Evolutionary conservation across 306 rosid species (phyloP).

Genomic region (Luffa acutangula): DNA sequence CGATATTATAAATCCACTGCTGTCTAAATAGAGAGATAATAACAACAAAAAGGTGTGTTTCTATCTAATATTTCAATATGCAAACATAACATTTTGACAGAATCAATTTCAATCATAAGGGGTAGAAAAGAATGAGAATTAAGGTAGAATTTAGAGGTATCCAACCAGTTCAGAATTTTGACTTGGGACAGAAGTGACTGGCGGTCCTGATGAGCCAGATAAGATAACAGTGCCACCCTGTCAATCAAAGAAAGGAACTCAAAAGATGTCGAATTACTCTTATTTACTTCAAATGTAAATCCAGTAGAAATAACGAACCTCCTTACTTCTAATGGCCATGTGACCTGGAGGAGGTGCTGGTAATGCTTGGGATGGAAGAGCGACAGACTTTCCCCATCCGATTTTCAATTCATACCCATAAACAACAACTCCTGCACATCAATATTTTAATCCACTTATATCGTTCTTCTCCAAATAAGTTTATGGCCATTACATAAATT

Average conservation of each 20-base stretch:
- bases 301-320: slow-evolving; percentile 39
- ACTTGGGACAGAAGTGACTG: slow-evolving; percentile 82
- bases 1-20: background rate
- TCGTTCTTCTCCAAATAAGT: background rate
- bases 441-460: slow-evolving; percentile 12
- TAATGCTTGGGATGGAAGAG: slow-evolving; percentile 94
- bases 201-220: slow-evolving; percentile 98
- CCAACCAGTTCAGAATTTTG: slow-evolving; percentile 92
- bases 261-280: background rate
- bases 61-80: background rate
- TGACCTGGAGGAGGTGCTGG: slow-evolving; percentile 99
- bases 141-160: background rate
- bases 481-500: background rate
- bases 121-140: background rate
- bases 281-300: background rate
- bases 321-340: slow-evolving; percentile 99
- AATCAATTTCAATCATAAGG: background rate
- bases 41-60: background rate
- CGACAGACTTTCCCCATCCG: slow-evolving; percentile 99
- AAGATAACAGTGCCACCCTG: slow-evolving; percentile 94
- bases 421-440: slow-evolving; percentile 85
- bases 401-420: slow-evolving; percentile 96
- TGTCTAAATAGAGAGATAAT: background rate
- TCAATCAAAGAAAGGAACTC: slow-evolving; percentile 18
- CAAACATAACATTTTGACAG: background rate